Evolutionary conservation across 1,284 basidiomycete species (phyloP), one percentile per base, ranked within the genome.

Genomic region (Hypsizygus ulmarius): DNA sequence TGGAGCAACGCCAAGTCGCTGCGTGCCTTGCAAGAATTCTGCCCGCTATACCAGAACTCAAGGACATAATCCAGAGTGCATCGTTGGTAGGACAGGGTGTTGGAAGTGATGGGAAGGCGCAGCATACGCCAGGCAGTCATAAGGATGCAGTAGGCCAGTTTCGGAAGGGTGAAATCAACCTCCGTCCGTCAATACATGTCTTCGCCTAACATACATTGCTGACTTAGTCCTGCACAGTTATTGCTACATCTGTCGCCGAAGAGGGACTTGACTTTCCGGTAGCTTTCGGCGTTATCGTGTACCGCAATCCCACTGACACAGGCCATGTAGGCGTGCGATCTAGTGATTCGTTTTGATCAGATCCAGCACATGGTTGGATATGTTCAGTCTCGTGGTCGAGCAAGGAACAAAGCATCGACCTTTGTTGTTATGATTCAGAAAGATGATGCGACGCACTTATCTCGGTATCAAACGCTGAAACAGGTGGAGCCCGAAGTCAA

Each of bases 261-360:
- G 90, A 93, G 69, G 91, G 90, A 0, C 74, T 93, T 19, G 90
- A 93, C 64, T 91, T 93, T 65, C 87, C 84, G 10, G 85, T 86
- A 60, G 44, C 75, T 49, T 32, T 44, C 34, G 32, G 49, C 58
- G 45, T 28, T 27, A 28, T 12, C 18, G 10, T 15, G 18, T 2
- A 15, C 28, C 30, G 36, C 46, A 40, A 53, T 37, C 43, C 25
- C 30, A 32, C 45, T 25, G 30, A 10, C 35, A 45, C 1, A 12
- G 35, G 12, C n/a, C 7, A 3, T 35, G 10, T 47, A 90, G 86
- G 84, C 85, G 8, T 92, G 90, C 63, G 86, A 90, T 58, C 72
- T 92, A n/a, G 87, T 91, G 42, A 75, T 93, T 50, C 84, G 90
- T 8, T 91, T 90, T 56, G 88, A 93, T 59, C 70, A 78, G 0